Base-by-base conservation (phyloP, 441 rosid species). In the Populus hybrid region DNA sequence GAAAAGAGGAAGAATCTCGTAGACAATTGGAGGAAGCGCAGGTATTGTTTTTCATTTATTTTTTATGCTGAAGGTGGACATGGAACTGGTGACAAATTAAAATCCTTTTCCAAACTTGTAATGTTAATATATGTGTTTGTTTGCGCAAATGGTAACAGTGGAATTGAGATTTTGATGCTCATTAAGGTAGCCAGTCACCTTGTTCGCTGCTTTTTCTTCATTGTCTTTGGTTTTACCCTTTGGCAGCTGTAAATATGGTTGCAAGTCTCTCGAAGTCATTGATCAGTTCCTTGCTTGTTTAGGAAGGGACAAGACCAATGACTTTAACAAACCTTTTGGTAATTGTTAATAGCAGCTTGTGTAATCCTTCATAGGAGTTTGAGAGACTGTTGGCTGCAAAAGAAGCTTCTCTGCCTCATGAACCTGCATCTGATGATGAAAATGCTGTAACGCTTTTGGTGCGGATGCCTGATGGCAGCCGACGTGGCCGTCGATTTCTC, bases 401-500 rank as follows among this genome's bases (percentile, higher is more conserved):
- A 88, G 98, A 93, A 88, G 96, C 95, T 73, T 93, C 98, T 71
- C 87, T 96, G 81, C 95, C 98, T 72, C 88, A 78, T 77, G 98
- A 94, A 75, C 99, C 99, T 72, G 84, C 89, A 66, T 75, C 94
- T 67, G 88, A 88, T 74, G 93, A 96, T 82, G 97, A 94, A 81
- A 91, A 90, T 80, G 97, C 98, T 16, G 84, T 96, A 10, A 94
- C 91, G 57, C 97, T 96, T 80, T 84, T 93, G 72, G 97, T 96
- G 75, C 85, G 92, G 72, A 94, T 94, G 98, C 99, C 99, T 69
- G 98, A 94, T 86, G 98, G 98, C 59, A 85, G 91, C 71, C 87
- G 99, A 28, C 91, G 86, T 79, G 98, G 99, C 40, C 97, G 98
- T 26, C 85, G 99, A 35, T 96, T 96, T 84, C 89, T 90, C 69